phyloP scores from a whole-genome alignment of 129 eudicot genomes.

The Solidago caesia region DNA sequence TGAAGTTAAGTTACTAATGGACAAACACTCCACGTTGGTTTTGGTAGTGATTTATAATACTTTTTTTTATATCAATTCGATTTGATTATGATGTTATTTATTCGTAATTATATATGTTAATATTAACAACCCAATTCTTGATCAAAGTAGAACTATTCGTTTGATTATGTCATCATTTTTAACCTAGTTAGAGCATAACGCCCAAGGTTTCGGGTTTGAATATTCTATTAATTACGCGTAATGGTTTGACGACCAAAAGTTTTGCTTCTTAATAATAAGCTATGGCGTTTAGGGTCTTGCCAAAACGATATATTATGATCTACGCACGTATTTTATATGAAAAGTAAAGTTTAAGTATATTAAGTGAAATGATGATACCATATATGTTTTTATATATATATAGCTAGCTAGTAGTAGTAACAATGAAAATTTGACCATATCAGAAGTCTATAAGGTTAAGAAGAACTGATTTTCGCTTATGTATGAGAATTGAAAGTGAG shows the following conservation, averaged over 20 bases:
- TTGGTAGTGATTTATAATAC: slow-evolving; percentile 46
- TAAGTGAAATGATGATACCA: background rate
- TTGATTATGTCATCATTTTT: slow-evolving; percentile 27
- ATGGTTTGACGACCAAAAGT: slow-evolving; percentile 25
- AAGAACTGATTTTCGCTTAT: too few species aligned
- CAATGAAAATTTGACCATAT: too few species aligned
- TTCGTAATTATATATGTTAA: slow-evolving; percentile 24
- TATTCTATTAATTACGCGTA: slow-evolving; percentile 16
- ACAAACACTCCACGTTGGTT: slow-evolving; percentile 54
- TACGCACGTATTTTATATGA: background rate
- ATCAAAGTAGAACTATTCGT: slow-evolving; percentile 27
- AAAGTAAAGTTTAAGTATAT: background rate
- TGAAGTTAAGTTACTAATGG: slow-evolving; percentile 38
- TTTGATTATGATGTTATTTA: slow-evolving; percentile 19
- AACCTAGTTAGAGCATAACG: slow-evolving; percentile 4
- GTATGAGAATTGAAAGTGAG: too few species aligned
- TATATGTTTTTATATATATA: background rate
- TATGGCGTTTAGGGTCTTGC: slow-evolving; percentile 9
- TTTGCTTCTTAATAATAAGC: slow-evolving; percentile 20
- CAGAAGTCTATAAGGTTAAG: too few species aligned
- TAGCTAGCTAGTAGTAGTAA: too few species aligned
- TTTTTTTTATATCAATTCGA: background rate
- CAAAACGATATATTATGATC: background rate
- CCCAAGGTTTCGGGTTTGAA: background rate
- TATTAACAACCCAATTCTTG: slow-evolving; percentile 27